phyloP scores from a whole-genome alignment of 805 yeast genomes.

The Pichia cabralensis region DNA sequence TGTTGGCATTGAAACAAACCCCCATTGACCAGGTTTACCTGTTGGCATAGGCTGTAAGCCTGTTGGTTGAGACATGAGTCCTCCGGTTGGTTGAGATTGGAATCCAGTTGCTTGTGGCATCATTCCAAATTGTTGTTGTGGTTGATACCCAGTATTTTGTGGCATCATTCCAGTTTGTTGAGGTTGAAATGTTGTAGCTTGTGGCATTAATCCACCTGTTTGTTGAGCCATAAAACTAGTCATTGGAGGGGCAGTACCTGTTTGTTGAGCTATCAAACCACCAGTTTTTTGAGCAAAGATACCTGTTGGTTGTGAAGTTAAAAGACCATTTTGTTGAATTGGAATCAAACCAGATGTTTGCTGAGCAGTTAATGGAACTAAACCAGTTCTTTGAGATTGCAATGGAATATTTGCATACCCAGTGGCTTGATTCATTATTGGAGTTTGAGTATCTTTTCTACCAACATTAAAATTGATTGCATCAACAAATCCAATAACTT shows the following conservation, averaged over 20 bases:
- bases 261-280: constrained; percentile 38
- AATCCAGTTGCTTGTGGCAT: constrained; percentile 23
- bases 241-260: constrained; percentile 31
- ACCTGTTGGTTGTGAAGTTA: constrained; percentile 30
- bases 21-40: constrained; percentile 76
- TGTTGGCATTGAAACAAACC: constrained; percentile 58
- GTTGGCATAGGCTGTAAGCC: constrained; percentile 42
- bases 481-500: constrained; percentile 83
- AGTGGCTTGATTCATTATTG: constrained; percentile 22
- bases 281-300: constrained; percentile 35
- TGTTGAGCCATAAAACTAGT: constrained; percentile 25
- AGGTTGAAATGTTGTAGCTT: constrained; percentile 21
- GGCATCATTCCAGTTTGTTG: constrained; percentile 29
- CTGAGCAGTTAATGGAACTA: constrained; percentile 25
- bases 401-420: constrained; percentile 4
- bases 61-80: constrained; percentile 32
- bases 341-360: constrained; percentile 24
- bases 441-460: constrained; percentile 17
- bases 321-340: constrained; percentile 42
- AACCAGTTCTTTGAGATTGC: constrained; percentile 43
- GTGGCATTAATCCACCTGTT: constrained; percentile 17
- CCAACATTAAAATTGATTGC: constrained; percentile 75
- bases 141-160: constrained; percentile 28
- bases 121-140: constrained; percentile 34
- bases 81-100: constrained; percentile 23